A percentile compares a stretch with the other conserved stretches of the same genome.
Conservation (phyloP, 2,329 filamentous ascomycete species). For the Verticillium nubilum region DNA sequence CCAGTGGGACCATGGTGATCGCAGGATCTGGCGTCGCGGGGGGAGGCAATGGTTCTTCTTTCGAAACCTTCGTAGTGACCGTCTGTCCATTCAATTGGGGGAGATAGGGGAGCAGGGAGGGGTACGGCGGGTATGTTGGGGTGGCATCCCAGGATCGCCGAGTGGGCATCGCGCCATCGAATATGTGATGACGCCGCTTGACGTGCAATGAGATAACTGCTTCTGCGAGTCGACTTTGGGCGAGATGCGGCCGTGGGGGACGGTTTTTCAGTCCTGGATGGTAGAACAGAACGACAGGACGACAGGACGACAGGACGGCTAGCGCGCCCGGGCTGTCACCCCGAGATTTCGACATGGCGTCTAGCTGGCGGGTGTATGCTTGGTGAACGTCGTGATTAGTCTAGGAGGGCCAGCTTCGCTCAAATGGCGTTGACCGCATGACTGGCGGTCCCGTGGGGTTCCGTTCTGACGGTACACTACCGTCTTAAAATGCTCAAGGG, state of each 20-base stretch:
- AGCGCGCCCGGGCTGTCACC: not conserved
- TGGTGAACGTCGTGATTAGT: not conserved
- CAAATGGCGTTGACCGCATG: not conserved
- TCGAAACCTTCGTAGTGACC: not conserved
- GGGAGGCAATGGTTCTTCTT: not conserved
- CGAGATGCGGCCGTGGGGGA: not conserved
- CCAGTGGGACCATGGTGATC: not conserved
- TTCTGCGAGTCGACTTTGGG: not conserved
- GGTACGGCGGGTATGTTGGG: not conserved
- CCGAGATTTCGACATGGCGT: not conserved
- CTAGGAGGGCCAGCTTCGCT: not conserved
- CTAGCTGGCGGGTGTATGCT: not conserved
- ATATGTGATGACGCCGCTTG: not conserved
- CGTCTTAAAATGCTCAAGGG: not conserved
- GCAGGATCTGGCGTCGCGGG: not conserved
- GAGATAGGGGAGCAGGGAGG: not conserved
- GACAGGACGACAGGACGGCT: not conserved
- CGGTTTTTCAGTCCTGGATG: not conserved
- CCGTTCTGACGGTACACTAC: not conserved
- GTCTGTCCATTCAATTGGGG: not conserved
- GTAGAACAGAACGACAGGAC: not conserved
- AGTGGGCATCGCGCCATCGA: not conserved
- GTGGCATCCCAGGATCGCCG: not conserved
- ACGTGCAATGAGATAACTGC: not conserved
- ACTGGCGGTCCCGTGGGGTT: not conserved